Percentiles rank a stretch among this genome's conserved stretches.
phyloP scores from a whole-genome alignment of 371 early-diverging fungal genomes.

The Blakeslea trispora region DNA sequence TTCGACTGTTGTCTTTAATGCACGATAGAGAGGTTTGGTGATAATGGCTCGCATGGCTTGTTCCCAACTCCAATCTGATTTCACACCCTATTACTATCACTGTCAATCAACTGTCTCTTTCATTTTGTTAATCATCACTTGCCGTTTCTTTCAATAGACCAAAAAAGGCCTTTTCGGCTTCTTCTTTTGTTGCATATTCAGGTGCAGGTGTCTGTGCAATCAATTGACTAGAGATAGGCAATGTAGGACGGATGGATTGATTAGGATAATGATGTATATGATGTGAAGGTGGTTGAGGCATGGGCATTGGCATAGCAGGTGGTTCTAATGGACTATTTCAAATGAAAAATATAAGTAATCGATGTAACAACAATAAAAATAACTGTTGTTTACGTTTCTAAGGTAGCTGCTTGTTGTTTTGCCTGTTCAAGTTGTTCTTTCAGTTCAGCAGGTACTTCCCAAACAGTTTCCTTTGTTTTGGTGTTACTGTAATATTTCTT shows the following conservation, averaged over 20 bases:
- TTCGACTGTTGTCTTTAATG: conserved; percentile 77
- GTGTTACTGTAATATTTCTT: conserved; percentile 89
- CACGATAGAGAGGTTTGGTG: conserved; percentile 82
- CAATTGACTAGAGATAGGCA: conserved; percentile 22
- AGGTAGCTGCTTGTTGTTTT: conserved; percentile 21
- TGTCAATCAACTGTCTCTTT: not conserved
- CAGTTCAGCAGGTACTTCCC: conserved; percentile 85
- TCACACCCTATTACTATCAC: conserved; percentile 71
- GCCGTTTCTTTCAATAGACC: conserved; percentile 73
- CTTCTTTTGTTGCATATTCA: conserved; percentile 75
- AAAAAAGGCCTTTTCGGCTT: conserved; percentile 84
- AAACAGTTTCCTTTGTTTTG: conserved; percentile 80
- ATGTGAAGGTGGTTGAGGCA: not conserved
- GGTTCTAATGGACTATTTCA: not conserved
- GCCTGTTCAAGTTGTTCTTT: conserved; percentile 54
- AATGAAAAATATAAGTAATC: too few species aligned
- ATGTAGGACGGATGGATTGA: not conserved
- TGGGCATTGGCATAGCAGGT: not conserved
- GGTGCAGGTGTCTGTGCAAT: conserved; percentile 18
- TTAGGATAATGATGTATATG: not conserved
- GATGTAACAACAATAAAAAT: too few species aligned
- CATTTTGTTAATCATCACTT: conserved; percentile 12
- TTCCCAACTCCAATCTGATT: conserved; percentile 89
- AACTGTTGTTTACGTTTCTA: conserved; percentile 36
- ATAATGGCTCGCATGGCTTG: conserved; percentile 85